A percentile compares a stretch with the other conserved stretches of the same genome.
These are phyloP conservation scores for Trametopsis cervina DNA, from an alignment of 768 basidiomycete species.

Conservation along the genomic window DNA sequence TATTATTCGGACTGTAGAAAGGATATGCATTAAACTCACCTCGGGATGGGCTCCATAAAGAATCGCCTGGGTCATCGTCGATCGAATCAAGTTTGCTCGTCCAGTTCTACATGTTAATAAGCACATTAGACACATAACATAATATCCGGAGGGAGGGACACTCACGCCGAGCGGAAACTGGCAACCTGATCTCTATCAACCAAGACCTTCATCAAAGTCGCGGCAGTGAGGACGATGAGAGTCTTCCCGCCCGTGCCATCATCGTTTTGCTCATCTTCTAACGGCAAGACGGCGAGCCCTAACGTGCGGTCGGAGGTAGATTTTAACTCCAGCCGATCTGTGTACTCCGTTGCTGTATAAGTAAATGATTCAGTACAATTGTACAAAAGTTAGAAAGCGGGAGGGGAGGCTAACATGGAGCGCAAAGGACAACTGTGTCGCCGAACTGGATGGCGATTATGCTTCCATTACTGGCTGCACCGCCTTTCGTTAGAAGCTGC, in stretches of 20 bases:
- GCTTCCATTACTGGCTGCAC: conserved; percentile 29
- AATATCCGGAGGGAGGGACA: too few species aligned
- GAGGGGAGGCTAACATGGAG: conserved; percentile 41
- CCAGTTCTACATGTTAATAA: conserved; percentile 40
- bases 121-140: neutral
- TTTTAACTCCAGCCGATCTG: conserved; percentile 68
- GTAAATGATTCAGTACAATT: neutral
- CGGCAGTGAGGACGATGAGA: conserved; percentile 57
- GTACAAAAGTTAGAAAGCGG: neutral
- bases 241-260: neutral
- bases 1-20: neutral
- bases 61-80: conserved; percentile 79
- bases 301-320: conserved; percentile 59
- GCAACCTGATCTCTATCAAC: conserved; percentile 57
- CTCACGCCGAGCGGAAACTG: conserved; percentile 59
- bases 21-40: conserved; percentile 27
- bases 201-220: conserved; percentile 60
- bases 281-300: conserved; percentile 49
- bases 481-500: conserved; percentile 39
- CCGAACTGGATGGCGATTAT: conserved; percentile 64
- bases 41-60: conserved; percentile 65
- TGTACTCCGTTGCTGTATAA: conserved; percentile 55
- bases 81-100: conserved; percentile 61
- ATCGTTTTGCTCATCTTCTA: conserved; percentile 35
- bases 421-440: conserved; percentile 67